phyloP scores from a whole-genome alignment of 805 yeast species.

The Ogataea methylovora region DNA sequence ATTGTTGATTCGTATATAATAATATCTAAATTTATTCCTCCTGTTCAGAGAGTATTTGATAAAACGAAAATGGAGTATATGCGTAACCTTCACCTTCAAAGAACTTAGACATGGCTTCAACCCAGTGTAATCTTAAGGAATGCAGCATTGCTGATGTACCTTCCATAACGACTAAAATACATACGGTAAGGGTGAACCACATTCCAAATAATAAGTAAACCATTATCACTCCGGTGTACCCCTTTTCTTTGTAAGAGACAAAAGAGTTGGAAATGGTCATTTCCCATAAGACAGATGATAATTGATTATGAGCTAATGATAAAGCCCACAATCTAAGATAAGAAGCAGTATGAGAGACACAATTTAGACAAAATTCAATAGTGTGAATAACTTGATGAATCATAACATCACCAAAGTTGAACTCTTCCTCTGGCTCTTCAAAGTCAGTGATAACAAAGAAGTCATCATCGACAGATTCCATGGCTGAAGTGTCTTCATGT shows the following conservation, averaged over 20 bases:
- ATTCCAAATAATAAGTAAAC: conserved; percentile 58
- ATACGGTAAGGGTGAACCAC: conserved; percentile 69
- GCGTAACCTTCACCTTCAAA: conserved; percentile 71
- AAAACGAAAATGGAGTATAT: conserved; percentile 56
- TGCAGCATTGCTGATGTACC: conserved; percentile 84
- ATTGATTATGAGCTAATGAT: conserved; percentile 74
- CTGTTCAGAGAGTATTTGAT: conserved; percentile 15
- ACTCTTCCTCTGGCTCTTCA: conserved; percentile 34
- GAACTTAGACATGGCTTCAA: conserved; percentile 74
- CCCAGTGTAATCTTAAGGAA: conserved; percentile 74
- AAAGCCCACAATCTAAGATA: conserved; percentile 74
- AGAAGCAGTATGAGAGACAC: conserved; percentile 77
- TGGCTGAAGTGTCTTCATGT: conserved; percentile 12
- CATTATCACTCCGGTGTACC: conserved; percentile 46
- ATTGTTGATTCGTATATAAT: no score
- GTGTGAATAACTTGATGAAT: conserved; percentile 78
- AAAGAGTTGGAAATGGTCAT: conserved; percentile 67
- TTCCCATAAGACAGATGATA: conserved; percentile 66
- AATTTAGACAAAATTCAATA: conserved; percentile 70
- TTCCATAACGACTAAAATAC: conserved; percentile 69
- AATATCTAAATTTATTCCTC: no score
- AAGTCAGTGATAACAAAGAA: conserved; percentile 13
- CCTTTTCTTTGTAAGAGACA: conserved; percentile 35
- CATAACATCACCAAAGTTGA: conserved; percentile 58
- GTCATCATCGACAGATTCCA: conserved; percentile 15